Conservation (phyloP, 352 stramenopile species). For the Phytophthora sojae region DNA sequence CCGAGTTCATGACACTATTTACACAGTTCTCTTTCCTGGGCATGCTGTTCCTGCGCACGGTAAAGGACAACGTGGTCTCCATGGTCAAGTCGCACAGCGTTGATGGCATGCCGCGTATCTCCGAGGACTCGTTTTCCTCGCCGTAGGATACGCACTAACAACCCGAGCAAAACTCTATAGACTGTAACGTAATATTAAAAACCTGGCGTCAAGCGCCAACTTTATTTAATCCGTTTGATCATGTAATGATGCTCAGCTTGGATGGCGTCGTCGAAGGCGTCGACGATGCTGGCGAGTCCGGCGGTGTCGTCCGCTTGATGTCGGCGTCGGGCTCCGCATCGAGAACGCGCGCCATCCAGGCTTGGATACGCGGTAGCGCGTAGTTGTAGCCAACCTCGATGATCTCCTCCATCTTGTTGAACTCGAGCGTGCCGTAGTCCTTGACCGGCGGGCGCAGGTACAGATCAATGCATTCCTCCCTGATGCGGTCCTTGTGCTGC, state of each 20-base stretch:
- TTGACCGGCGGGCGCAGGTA: conserved; percentile 91
- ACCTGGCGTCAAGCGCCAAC: conserved; percentile 18
- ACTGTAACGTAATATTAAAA: conserved; percentile 23
- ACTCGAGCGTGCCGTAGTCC: conserved; percentile 92
- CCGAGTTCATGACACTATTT: conserved; percentile 53
- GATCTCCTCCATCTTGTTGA: conserved; percentile 93
- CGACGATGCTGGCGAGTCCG: conserved; percentile 3
- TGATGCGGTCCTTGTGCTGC: conserved; percentile 88
- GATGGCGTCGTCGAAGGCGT: conserved; percentile 14
- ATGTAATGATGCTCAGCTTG: conserved; percentile 31
- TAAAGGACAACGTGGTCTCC: conserved; percentile 67
- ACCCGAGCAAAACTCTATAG: conserved; percentile 8
- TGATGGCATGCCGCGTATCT: conserved; percentile 64
- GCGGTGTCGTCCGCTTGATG: conserved; percentile 49
- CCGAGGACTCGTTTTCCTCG: conserved; percentile 50
- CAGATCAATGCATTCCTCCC: conserved; percentile 87
- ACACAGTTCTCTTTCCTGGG: conserved; percentile 70
- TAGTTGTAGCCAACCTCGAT: conserved; percentile 88
- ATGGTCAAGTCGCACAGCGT: conserved; percentile 56
- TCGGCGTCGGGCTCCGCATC: conserved; percentile 67
- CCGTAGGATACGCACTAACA: background rate
- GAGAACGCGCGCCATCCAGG: conserved; percentile 64
- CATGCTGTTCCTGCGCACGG: conserved; percentile 71
- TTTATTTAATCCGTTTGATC: conserved; percentile 6
- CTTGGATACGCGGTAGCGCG: conserved; percentile 72